Evolutionary conservation across 306 rosid genomes (phyloP), one percentile per base, ranked within the genome.

Genomic region (Begonia fuchsioides): DNA sequence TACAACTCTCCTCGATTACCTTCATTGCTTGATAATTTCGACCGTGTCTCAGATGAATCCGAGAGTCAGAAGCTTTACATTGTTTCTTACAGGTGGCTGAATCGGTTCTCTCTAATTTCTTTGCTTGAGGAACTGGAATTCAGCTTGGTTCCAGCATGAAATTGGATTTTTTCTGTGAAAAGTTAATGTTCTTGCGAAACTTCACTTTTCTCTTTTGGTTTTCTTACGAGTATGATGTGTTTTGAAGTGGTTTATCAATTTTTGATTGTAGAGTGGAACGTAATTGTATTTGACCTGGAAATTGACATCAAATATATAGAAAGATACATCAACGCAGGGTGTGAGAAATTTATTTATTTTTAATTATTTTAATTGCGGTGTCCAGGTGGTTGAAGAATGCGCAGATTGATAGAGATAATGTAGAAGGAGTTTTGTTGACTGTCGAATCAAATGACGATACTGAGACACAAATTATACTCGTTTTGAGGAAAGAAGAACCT

Each of bases 361-460:
- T 47, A 13, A 39, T 41, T 41, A 15, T 12, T 15, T 48, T 13
- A 14, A 51, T n/a, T 38, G 4, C 13, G 16, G 44, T 16, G 5
- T 32, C 59, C 73, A 87, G 96, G 73, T 83, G 94, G 93, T 80
- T 80, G 96, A 53, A 58, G 51, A 87, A 80, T 52, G 78, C 60
- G 26, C 71, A 72, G 39, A 51, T 32, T 16, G 77, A 57, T 15
- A 72, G 44, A 14, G 73, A 80, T 58, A 54, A 40, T 15, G 50
- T 38, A 7, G 93, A 62, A 47, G 78, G 87, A 17, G 79, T 87
- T 13, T 11, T 78, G 53, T 87, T 80, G 48, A 26, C 68, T 9
- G 92, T 71, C 8, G 38, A 53, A 44, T 63, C 64, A 15, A 47
- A 61, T 32, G 49, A 55, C 32, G 79, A 56, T 16, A 56, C 49